These are phyloP conservation scores for Oropetium thomaeum DNA, from an alignment of 176 grass and related monocot species.

Conservation along the genomic window DNA sequence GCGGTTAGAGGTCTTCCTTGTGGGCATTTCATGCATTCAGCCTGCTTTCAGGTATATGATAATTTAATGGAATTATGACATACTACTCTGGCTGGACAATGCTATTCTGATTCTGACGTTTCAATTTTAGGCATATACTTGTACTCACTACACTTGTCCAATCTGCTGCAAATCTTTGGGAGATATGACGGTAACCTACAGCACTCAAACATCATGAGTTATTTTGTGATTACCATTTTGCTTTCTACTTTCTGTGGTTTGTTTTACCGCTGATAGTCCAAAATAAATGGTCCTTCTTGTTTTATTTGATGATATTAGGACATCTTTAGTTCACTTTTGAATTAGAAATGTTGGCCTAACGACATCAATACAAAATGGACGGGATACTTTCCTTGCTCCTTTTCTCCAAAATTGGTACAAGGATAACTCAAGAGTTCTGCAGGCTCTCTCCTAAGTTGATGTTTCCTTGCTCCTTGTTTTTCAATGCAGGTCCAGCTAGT, in stretches of 20 bases:
- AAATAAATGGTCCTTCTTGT: not conserved
- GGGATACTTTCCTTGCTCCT: not conserved
- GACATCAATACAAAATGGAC: not conserved
- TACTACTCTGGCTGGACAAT: not conserved
- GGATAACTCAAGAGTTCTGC: not conserved
- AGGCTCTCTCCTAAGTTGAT: not conserved
- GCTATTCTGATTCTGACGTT: conserved; percentile 31
- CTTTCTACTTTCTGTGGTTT: not conserved
- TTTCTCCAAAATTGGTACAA: not conserved
- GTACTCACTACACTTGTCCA: conserved; percentile 85
- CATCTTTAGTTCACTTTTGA: not conserved
- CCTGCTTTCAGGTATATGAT: conserved; percentile 83
- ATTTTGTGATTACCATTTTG: not conserved
- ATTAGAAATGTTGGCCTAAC: not conserved
- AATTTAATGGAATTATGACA: not conserved
- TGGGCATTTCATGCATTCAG: conserved; percentile 94
- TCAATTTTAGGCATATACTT: conserved; percentile 70
- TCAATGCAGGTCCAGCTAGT: not conserved
- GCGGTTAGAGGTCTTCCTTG: conserved; percentile 74
- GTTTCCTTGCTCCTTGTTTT: not conserved
- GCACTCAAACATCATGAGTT: not conserved
- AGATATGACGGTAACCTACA: conserved; percentile 64
- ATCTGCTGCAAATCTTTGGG: conserved; percentile 90
- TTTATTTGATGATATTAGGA: not conserved
- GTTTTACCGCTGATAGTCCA: not conserved